These are phyloP conservation scores for Sicyos edulis DNA, from an alignment of 306 rosid genomes.

Conservation along the genomic window DNA sequence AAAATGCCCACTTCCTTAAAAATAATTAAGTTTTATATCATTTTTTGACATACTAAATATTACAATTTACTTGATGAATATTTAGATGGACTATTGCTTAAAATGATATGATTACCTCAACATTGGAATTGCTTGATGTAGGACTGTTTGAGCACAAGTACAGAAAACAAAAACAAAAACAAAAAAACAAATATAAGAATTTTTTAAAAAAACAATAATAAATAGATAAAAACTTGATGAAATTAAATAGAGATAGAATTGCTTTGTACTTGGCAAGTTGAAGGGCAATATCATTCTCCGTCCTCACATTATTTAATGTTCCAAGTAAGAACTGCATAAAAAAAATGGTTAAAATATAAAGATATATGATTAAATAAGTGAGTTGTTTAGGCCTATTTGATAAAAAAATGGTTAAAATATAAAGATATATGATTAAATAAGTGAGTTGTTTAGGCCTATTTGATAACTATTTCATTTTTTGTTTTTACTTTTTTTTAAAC, in stretches of 20 bases:
- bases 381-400: not conserved
- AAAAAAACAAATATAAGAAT: not conserved
- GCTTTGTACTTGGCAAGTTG: constrained; percentile 34
- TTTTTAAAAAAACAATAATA: not conserved
- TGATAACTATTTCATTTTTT: too few relatives aligned
- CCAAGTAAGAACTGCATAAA: constrained; percentile 38
- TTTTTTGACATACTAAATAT: not conserved
- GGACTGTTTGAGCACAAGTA: constrained; percentile 28
- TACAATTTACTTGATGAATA: not conserved
- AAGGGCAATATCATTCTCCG: constrained; percentile 43
- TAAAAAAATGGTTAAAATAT: not conserved
- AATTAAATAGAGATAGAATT: not conserved
- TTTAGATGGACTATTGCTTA: not conserved
- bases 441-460: not conserved
- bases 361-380: not conserved
- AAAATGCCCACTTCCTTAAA: not conserved
- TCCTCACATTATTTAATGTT: constrained; percentile 36
- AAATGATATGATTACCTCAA: constrained; percentile 31
- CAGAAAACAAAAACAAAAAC: not conserved
- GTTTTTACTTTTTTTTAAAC: too few relatives aligned
- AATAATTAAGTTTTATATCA: not conserved
- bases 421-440: not conserved
- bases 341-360: not conserved
- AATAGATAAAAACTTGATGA: not conserved
- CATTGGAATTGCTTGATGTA: constrained; percentile 28